phyloP scores from a whole-genome alignment of 2,329 filamentous ascomycete genomes.

The Pestalotiopsis sp. region DNA sequence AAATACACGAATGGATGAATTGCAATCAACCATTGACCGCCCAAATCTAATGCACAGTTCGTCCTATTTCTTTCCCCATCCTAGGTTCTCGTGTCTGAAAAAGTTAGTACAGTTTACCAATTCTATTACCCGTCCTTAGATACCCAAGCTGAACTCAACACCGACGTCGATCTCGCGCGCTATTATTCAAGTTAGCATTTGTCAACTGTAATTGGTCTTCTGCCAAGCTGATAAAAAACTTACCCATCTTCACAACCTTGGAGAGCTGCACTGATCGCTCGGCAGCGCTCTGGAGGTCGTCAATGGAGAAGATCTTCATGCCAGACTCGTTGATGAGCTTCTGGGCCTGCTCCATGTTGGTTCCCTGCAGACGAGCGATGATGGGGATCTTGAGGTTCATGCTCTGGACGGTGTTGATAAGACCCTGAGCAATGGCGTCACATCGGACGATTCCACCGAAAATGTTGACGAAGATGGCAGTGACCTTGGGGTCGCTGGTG shows the following conservation, averaged over 20 bases:
- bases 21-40: conserved; percentile 13
- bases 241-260: conserved; percentile 98
- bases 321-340: conserved; percentile 94
- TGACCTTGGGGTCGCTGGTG: conserved; percentile 97
- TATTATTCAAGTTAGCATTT: conserved; percentile 37
- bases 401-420: conserved; percentile 91
- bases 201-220: background rate
- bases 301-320: conserved; percentile 99
- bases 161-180: conserved; percentile 96
- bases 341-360: conserved; percentile 95
- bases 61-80: conserved; percentile 15
- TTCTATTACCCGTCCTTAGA: conserved; percentile 58
- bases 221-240: conserved; percentile 41
- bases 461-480: conserved; percentile 99
- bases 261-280: conserved; percentile 99
- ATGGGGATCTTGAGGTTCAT: conserved; percentile 97
- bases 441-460: conserved; percentile 99
- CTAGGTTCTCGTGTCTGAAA: conserved; percentile 23
- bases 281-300: conserved; percentile 94
- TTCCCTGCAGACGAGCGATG: conserved; percentile 95
- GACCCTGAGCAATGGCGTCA: conserved; percentile 93
- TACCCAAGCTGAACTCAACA: conserved; percentile 92
- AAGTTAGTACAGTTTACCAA: conserved; percentile 36
- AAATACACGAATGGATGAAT: conserved; percentile 12
- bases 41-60: conserved; percentile 17